Percentiles rank a stretch among this genome's conserved stretches.
Conservation (phyloP, 805 yeast genomes). For the Suhomyces kilbournensis region DNA sequence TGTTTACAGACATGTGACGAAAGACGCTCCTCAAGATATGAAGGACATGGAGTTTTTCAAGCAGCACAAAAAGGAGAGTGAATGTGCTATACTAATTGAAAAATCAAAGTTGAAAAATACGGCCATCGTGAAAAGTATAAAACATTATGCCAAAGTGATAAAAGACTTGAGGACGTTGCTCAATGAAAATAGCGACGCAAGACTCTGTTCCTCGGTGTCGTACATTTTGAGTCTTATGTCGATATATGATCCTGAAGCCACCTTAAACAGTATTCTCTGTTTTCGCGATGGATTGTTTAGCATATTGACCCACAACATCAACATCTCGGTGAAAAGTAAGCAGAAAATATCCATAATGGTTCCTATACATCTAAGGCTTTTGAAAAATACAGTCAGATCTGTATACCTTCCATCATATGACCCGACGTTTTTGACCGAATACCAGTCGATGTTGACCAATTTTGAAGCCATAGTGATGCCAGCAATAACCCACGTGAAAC, state of each 20-base stretch:
- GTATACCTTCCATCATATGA: slow-evolving; percentile 37
- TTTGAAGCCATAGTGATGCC: slow-evolving; percentile 18
- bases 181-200: slow-evolving; percentile 28
- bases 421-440: slow-evolving; percentile 30
- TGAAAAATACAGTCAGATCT: slow-evolving; percentile 32
- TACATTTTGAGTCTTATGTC: slow-evolving; percentile 39
- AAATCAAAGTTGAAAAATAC: slow-evolving; percentile 20
- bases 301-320: slow-evolving; percentile 27
- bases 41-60: background rate
- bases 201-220: slow-evolving; percentile 31
- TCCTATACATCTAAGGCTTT: slow-evolving; percentile 32
- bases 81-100: slow-evolving; percentile 4
- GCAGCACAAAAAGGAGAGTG: background rate
- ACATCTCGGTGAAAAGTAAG: slow-evolving; percentile 10
- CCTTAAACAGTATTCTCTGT: slow-evolving; percentile 32
- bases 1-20: background rate
- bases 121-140: slow-evolving; percentile 31
- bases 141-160: slow-evolving; percentile 36
- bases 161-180: slow-evolving; percentile 28
- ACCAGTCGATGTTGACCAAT: slow-evolving; percentile 17
- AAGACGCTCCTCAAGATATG: background rate
- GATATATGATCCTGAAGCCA: slow-evolving; percentile 43
- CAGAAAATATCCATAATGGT: slow-evolving; percentile 15
- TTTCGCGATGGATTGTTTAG: slow-evolving; percentile 41
- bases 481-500: background rate